Evolutionary conservation across 2,329 filamentous ascomycete genomes (phyloP), one percentile per base, ranked within the genome.

Genomic region (Fusarium oligoseptatum): DNA sequence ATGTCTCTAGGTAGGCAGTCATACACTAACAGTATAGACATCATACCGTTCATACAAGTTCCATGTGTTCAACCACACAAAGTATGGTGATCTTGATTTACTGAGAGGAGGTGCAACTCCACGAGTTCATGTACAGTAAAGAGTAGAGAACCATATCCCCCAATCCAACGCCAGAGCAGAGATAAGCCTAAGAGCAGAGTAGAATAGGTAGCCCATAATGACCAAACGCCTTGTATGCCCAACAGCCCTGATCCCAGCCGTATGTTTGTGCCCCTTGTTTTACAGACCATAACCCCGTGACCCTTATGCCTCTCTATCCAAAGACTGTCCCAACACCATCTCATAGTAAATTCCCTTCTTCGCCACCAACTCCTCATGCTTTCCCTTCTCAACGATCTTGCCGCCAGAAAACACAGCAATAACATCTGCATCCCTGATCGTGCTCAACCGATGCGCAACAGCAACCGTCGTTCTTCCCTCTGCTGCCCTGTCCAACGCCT

Each of bases 361-460:
- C 10, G 80, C 81, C 39, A 92, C 83, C 73, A 93, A 82, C 76
- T 92, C 89, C 6, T 85, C 83, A 78, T 93, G 91, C 22, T 87
- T 87, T n/a, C 92, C 91, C 65, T 85, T 82, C 78, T 93, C 91
- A 2, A 90, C 83, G 41, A 93, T 76, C 17, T 67, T 65, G 0
- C 84, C 83, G 3, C 76, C 72, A 1, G 76, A 77, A 78, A 93
- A 91, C 0, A 93, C 90, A 64, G 89, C 90, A 70, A 93, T 93
- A 0, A 85, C 78, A 78, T 93, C 88, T 0, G 90, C 90, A 70
- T 92, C 87, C 70, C 90, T 91, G 6, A 86, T 81, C 0, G 85
- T 86, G 27, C 89, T 85, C 6, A 87, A 76, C 6, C 92, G 85
- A 80, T 93, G 92, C 2, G 92, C 92, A 2, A 94, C 91, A 5